These are phyloP conservation scores for Avena sativa DNA, from an alignment of 176 grass and related monocot genomes.

Conservation along the genomic window DNA sequence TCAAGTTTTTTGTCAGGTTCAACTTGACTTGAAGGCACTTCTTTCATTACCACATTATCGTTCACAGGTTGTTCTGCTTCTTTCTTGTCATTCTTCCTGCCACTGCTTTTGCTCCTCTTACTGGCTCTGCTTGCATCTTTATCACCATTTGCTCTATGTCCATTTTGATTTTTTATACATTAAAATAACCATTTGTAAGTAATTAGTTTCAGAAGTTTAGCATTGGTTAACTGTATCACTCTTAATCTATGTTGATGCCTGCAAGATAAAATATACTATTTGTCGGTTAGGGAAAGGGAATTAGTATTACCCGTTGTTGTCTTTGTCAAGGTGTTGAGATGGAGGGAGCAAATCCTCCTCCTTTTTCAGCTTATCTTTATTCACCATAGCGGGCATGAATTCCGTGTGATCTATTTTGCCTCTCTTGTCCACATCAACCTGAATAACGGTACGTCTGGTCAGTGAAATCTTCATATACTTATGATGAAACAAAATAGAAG, in stretches of 20 bases:
- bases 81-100: no score
- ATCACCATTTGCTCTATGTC: no score
- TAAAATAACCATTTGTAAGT: not conserved
- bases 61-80: no score
- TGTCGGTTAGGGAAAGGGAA: not conserved
- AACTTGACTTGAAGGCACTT: constrained; percentile 43
- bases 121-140: no score
- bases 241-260: constrained; percentile 2
- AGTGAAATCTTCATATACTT: not conserved
- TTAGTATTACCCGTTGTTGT: constrained; percentile 63
- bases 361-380: constrained; percentile 74
- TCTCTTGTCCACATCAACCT: constrained; percentile 83
- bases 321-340: constrained; percentile 80
- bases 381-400: constrained; percentile 73
- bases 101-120: no score
- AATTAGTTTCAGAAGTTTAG: not conserved
- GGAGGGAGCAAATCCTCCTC: constrained; percentile 64
- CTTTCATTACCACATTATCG: no score
- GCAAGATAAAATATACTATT: constrained; percentile 12
- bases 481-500: constrained; percentile 6
- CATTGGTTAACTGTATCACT: not conserved
- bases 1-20: no score
- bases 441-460: not conserved
- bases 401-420: constrained; percentile 78
- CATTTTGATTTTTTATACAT: not conserved